phyloP scores from a whole-genome alignment of 257 asterid genomes.

The Cruciata laevipes region DNA sequence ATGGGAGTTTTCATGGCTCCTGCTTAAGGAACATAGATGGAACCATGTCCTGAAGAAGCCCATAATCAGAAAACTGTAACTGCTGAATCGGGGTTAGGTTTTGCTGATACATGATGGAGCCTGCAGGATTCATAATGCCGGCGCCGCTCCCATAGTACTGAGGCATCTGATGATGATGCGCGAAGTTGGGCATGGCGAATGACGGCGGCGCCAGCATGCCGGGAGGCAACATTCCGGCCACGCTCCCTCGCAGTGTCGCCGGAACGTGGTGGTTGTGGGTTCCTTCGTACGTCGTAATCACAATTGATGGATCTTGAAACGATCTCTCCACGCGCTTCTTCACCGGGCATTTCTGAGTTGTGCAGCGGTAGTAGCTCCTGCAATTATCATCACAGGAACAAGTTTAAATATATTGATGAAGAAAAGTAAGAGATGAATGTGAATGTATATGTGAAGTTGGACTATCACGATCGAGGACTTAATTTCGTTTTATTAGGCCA shows the following conservation, averaged over 20 bases:
- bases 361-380: conserved; percentile 87
- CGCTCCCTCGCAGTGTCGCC: conserved; percentile 49
- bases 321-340: conserved; percentile 76
- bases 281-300: conserved; percentile 76
- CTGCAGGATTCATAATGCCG: neutral
- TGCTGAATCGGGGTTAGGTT: conserved; percentile 24
- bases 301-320: conserved; percentile 56
- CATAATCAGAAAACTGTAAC: conserved; percentile 24
- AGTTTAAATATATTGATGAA: too few relatives aligned
- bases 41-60: conserved; percentile 36
- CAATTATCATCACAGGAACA: neutral
- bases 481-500: conserved; percentile 9
- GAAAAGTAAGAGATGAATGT: conserved; percentile 12
- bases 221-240: conserved; percentile 56
- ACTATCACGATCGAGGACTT: conserved; percentile 5
- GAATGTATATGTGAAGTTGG: conserved; percentile 3
- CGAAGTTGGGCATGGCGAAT: conserved; percentile 22
- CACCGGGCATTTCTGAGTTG: conserved; percentile 69
- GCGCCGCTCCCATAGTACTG: neutral
- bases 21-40: conserved; percentile 33
- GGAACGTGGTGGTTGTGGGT: conserved; percentile 79
- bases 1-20: conserved; percentile 17
- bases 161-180: conserved; percentile 37
- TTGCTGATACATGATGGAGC: conserved; percentile 22
- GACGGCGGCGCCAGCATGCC: conserved; percentile 37